phyloP scores from a whole-genome alignment of 2,329 filamentous ascomycete genomes.

The Aspergillus glaucus region DNA sequence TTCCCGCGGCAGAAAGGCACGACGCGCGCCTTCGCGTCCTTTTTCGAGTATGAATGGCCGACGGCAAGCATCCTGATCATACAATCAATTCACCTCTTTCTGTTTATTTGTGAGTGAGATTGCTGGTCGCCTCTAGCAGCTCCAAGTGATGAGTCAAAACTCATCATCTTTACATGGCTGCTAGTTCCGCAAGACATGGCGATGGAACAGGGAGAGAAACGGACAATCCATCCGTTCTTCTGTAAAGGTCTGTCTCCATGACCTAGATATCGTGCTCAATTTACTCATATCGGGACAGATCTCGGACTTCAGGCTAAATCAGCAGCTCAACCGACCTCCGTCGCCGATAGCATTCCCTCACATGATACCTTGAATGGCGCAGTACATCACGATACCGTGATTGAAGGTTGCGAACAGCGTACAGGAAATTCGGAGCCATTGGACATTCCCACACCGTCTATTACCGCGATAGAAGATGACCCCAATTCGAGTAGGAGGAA shows the following conservation, averaged over 20 bases:
- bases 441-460: not conserved
- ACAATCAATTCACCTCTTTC: not conserved
- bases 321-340: not conserved
- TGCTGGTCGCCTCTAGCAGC: not conserved
- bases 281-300: conserved; percentile 6
- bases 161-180: conserved; percentile 21
- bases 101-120: not conserved
- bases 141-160: conserved; percentile 16
- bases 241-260: conserved; percentile 27
- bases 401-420: not conserved
- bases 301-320: conserved; percentile 1
- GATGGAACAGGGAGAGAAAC: conserved; percentile 34
- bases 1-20: conserved; percentile 2
- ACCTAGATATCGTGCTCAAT: not conserved
- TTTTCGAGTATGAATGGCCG: not conserved
- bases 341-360: not conserved
- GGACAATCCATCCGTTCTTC: conserved; percentile 38
- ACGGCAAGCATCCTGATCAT: not conserved
- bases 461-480: conserved; percentile 23
- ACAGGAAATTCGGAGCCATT: not conserved
- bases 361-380: not conserved
- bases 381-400: not conserved
- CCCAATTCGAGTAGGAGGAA: conserved; percentile 30
- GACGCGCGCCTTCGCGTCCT: conserved; percentile 19
- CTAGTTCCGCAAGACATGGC: conserved; percentile 20